Conservation (phyloP, 768 basidiomycete species). For the Panaeolus cyanescens region DNA sequence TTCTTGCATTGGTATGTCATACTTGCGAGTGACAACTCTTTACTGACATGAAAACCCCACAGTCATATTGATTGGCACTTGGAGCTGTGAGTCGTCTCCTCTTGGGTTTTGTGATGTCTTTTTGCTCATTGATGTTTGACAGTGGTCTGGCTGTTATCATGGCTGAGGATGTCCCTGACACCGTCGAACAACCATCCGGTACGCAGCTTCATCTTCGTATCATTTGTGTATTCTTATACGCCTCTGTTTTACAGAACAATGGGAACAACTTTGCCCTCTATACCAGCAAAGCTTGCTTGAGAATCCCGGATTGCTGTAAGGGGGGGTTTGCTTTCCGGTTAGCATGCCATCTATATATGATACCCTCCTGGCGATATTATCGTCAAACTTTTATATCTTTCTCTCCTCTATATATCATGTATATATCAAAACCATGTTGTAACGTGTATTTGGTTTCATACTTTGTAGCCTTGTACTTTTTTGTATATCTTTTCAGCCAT, state of each 20-base stretch:
- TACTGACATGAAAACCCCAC: neutral
- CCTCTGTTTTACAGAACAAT: neutral
- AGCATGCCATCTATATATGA: neutral
- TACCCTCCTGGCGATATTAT: neutral
- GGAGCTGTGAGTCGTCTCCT: slow-evolving; percentile 20
- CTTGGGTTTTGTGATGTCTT: neutral
- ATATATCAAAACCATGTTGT: neutral
- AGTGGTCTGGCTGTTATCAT: slow-evolving; percentile 44
- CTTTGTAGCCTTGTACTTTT: neutral
- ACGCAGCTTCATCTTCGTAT: neutral
- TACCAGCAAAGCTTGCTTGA: neutral
- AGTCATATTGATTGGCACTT: slow-evolving; percentile 42
- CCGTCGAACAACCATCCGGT: neutral
- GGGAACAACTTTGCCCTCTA: neutral
- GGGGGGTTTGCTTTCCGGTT: neutral
- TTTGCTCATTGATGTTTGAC: neutral
- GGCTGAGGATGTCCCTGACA: slow-evolving; percentile 30
- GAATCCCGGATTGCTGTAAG: neutral
- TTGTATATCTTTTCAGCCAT: neutral
- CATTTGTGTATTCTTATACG: neutral
- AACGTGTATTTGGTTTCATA: neutral
- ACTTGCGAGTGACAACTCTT: neutral
- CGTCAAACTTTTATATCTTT: neutral
- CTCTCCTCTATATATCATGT: neutral
- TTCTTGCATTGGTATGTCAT: slow-evolving; percentile 41